phyloP scores from a whole-genome alignment of 2,329 filamentous ascomycete genomes.

The Colletotrichum sp. region DNA sequence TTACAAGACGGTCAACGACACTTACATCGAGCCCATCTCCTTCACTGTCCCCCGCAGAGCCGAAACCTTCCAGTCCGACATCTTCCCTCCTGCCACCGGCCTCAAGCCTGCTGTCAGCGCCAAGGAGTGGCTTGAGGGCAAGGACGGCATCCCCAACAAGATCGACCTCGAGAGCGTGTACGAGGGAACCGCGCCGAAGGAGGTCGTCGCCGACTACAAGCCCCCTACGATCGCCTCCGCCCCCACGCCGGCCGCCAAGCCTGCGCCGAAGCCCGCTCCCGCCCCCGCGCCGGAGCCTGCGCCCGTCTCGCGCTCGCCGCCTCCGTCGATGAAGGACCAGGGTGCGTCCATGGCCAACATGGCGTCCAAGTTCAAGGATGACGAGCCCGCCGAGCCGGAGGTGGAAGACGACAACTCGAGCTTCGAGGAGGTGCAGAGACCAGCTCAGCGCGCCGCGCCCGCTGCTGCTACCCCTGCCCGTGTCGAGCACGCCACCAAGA shows the following conservation, averaged over 20 bases:
- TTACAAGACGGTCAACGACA: conserved; percentile 96
- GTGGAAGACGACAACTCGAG: conserved; percentile 73
- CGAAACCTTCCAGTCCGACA: conserved; percentile 95
- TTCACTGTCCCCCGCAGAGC: conserved; percentile 95
- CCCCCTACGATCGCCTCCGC: conserved; percentile 51
- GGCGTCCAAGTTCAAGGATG: conserved; percentile 85
- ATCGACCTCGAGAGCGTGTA: conserved; percentile 93
- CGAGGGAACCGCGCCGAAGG: conserved; percentile 80
- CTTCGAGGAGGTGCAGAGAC: conserved; percentile 86
- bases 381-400: conserved; percentile 62
- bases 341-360: conserved; percentile 85
- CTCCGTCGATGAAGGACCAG: conserved; percentile 81
- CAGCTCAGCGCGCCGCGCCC: conserved; percentile 62
- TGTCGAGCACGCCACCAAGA: conserved; percentile 45
- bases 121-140: conserved; percentile 85
- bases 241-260: conserved; percentile 47
- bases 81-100: conserved; percentile 87
- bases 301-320: conserved; percentile 47
- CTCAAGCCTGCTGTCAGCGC: conserved; percentile 80
- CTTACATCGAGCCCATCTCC: conserved; percentile 94
- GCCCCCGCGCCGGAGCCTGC: conserved; percentile 55
- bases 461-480: conserved; percentile 33
- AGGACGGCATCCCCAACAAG: conserved; percentile 84
- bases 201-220: conserved; percentile 75
- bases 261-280: conserved; percentile 53